Percentiles rank a stretch among this genome's conserved stretches.
phyloP scores from a whole-genome alignment of 2,329 filamentous ascomycete genomes.

The Tolypocladium pustulatum region DNA sequence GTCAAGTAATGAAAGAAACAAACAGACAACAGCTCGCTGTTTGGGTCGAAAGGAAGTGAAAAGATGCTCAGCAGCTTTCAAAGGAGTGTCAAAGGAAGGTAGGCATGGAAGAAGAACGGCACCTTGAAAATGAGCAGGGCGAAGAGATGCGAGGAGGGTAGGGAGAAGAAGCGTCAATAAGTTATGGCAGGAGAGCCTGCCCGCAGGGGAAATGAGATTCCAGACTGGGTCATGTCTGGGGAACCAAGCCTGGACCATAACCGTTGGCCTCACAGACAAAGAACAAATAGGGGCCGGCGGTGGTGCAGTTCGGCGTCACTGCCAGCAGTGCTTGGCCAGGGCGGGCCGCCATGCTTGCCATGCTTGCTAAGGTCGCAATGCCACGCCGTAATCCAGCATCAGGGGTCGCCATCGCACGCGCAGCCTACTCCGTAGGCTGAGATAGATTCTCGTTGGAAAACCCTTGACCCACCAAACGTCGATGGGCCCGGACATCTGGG shows the following conservation, averaged over 20 bases:
- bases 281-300: not conserved
- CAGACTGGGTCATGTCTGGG: not conserved
- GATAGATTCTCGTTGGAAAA: not conserved
- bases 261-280: not conserved
- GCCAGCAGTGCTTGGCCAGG: not conserved
- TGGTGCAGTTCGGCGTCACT: not conserved
- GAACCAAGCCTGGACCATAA: not conserved
- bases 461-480: not conserved
- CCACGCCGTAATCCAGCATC: not conserved
- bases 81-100: not conserved
- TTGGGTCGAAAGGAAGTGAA: slow-evolving; percentile 17
- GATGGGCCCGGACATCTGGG: not conserved
- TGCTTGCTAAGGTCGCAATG: not conserved
- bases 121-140: slow-evolving; percentile 5
- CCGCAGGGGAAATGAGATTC: not conserved
- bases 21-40: slow-evolving; percentile 15
- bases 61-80: slow-evolving; percentile 22
- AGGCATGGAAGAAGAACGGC: slow-evolving; percentile 7
- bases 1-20: slow-evolving; percentile 18
- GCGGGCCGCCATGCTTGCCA: not conserved
- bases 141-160: slow-evolving; percentile 6
- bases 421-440: not conserved
- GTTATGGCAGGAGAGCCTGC: not conserved
- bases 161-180: not conserved
- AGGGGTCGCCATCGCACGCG: not conserved